These are phyloP conservation scores for Tricholoma sp. DNA, from an alignment of 768 basidiomycete genomes.

Conservation along the genomic window DNA sequence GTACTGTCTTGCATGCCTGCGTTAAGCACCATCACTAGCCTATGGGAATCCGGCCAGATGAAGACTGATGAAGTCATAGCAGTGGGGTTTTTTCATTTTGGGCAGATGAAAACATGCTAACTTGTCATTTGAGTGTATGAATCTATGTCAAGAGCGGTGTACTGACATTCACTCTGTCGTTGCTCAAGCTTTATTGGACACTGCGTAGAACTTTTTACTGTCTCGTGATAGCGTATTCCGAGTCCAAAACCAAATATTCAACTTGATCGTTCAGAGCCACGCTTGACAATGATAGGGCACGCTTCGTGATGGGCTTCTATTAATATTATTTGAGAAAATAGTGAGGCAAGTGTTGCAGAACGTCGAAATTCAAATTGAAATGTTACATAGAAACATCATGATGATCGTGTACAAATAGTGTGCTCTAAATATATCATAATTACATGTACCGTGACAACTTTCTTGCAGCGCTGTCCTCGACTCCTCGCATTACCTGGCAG, in stretches of 20 bases:
- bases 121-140: conserved; percentile 52
- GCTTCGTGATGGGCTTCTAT: no score
- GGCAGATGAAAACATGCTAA: not conserved
- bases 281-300: no score
- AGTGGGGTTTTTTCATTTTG: conserved; percentile 36
- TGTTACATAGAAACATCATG: no score
- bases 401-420: no score
- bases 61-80: conserved; percentile 44
- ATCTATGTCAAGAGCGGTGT: conserved; percentile 65
- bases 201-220: not conserved
- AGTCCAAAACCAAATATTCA: no score
- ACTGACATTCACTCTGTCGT: conserved; percentile 72
- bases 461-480: not conserved
- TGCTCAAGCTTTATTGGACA: conserved; percentile 60
- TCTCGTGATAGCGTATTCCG: no score
- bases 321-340: no score
- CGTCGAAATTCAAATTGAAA: no score
- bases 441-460: no score
- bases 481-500: not conserved
- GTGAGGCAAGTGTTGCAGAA: no score
- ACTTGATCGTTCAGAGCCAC: no score
- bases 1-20: conserved; percentile 86
- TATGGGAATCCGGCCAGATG: conserved; percentile 83
- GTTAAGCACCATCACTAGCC: conserved; percentile 70
- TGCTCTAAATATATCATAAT: no score